phyloP scores from a whole-genome alignment of 352 stramenopile species.

The Pythium rishiriense region DNA sequence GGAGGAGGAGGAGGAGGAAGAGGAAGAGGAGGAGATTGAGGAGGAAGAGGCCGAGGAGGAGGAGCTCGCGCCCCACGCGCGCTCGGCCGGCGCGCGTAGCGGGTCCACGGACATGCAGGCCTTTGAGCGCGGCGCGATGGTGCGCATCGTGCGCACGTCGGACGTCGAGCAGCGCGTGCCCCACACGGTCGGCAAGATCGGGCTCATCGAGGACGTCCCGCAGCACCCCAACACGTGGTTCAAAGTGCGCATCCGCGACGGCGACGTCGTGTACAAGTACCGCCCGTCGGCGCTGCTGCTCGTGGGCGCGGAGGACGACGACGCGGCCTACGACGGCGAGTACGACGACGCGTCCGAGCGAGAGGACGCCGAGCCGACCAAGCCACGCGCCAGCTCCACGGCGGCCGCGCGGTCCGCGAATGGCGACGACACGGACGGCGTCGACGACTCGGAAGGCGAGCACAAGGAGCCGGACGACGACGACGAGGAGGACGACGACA shows the following conservation, averaged over 20 bases:
- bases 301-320: conserved; percentile 28
- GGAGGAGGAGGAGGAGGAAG: conserved; percentile 29
- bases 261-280: conserved; percentile 89
- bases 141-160: conserved; percentile 67
- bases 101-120: conserved; percentile 46
- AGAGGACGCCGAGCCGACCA: background rate
- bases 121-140: conserved; percentile 60
- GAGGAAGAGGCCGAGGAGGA: conserved; percentile 30
- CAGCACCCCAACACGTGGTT: conserved; percentile 89
- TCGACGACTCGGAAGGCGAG: conserved; percentile 40
- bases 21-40: conserved; percentile 30
- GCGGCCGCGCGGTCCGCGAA: background rate
- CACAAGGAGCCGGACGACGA: conserved; percentile 44
- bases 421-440: conserved; percentile 26
- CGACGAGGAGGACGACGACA: conserved; percentile 42
- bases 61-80: conserved; percentile 9
- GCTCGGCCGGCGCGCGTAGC: conserved; percentile 12
- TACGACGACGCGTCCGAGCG: conserved; percentile 23
- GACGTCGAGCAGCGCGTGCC: conserved; percentile 85
- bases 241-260: conserved; percentile 78
- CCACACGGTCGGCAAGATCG: conserved; percentile 78
- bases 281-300: conserved; percentile 72
- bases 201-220: conserved; percentile 77
- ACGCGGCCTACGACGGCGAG: conserved; percentile 28
- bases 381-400: conserved; percentile 5